These are phyloP conservation scores for Malus asiatica DNA, from an alignment of 306 rosid species.

Conservation along the genomic window DNA sequence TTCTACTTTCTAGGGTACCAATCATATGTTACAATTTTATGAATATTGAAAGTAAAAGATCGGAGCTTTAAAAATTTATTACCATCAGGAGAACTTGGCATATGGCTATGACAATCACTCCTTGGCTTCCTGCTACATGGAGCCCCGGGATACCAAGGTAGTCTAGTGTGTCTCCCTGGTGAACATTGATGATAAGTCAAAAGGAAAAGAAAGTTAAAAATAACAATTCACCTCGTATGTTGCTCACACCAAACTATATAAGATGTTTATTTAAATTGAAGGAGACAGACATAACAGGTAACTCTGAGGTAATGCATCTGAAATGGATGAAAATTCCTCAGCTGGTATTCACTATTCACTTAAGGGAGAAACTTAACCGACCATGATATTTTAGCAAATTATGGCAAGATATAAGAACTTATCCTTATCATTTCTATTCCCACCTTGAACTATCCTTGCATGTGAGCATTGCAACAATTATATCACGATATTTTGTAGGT, in stretches of 20 bases:
- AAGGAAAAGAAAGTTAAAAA: slow-evolving; percentile 9
- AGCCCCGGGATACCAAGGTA: slow-evolving; percentile 92
- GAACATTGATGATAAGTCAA: slow-evolving; percentile 15
- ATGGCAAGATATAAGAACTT: background rate
- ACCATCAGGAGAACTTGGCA: slow-evolving; percentile 95
- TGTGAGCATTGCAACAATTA: background rate
- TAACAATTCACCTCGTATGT: background rate
- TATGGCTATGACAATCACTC: slow-evolving; percentile 83
- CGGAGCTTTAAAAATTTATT: slow-evolving; percentile 7
- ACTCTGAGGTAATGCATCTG: background rate
- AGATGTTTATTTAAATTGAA: background rate
- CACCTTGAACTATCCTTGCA: background rate
- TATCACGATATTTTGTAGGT: background rate
- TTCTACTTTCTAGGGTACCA: background rate
- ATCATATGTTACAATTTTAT: background rate
- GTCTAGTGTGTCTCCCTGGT: slow-evolving; percentile 89
- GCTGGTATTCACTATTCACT: background rate
- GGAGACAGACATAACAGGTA: background rate
- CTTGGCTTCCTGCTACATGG: slow-evolving; percentile 96
- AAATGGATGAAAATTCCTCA: background rate
- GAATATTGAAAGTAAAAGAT: background rate
- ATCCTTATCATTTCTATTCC: background rate
- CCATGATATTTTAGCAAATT: background rate
- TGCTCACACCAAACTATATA: background rate
- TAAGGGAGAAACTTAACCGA: background rate